Percentiles rank a stretch among this genome's conserved stretches.
Evolutionary conservation across 176 grass and related monocot species (phyloP).

Genomic region (Cenchrus purpureus): DNA sequence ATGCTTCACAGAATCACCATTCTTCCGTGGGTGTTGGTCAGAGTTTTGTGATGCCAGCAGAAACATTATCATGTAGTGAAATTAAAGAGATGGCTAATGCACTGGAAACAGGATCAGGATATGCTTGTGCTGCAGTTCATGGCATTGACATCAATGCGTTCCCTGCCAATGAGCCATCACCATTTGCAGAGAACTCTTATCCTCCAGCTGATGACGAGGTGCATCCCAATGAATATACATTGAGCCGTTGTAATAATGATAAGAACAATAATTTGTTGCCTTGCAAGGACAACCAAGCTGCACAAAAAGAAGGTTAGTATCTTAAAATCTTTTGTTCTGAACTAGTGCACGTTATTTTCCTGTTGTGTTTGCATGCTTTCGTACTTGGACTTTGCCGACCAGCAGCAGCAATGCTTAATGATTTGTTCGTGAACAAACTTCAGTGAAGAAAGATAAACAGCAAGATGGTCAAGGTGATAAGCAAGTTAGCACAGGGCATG

Average conservation of each 20-base stretch:
- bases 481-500: neutral
- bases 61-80: neutral
- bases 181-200: neutral
- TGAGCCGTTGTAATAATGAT: neutral
- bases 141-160: constrained; percentile 20
- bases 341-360: neutral
- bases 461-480: neutral
- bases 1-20: neutral
- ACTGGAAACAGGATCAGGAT: neutral
- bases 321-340: neutral
- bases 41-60: neutral
- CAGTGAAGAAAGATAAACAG: neutral
- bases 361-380: constrained; percentile 7
- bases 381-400: neutral
- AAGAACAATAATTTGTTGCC: neutral
- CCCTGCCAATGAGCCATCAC: neutral
- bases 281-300: neutral
- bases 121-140: neutral
- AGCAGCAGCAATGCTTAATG: neutral
- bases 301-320: constrained; percentile 34
- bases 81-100: constrained; percentile 29
- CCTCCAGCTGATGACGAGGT: neutral
- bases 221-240: neutral
- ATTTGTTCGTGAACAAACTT: neutral
- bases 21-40: neutral